phyloP scores from a whole-genome alignment of 768 basidiomycete species.

The Collybiopsis confluens region DNA sequence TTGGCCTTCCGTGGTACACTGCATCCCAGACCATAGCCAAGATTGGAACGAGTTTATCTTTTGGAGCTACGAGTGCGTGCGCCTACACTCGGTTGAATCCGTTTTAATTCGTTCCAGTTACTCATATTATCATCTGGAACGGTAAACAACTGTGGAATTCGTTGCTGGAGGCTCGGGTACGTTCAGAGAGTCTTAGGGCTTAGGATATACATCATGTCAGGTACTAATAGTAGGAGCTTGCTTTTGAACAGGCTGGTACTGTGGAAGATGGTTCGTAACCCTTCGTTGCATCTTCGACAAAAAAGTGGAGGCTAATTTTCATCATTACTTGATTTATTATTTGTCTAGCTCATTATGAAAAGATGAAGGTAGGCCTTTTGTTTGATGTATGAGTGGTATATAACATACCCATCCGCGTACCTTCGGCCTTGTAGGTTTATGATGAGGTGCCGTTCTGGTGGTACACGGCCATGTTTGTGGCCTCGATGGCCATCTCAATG shows the following conservation, averaged over 20 bases:
- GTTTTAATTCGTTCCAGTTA: conserved; percentile 18
- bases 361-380: conserved; percentile 35
- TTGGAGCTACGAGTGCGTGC: conserved; percentile 7
- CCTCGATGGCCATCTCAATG: conserved; percentile 4
- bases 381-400: too few relatives aligned
- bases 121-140: conserved; percentile 38
- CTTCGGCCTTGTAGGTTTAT: too few relatives aligned
- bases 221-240: too few relatives aligned
- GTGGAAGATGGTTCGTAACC: conserved; percentile 9
- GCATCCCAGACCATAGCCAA: conserved; percentile 3
- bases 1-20: conserved; percentile 14
- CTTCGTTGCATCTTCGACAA: too few relatives aligned
- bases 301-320: too few relatives aligned
- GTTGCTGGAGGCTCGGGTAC: conserved; percentile 10
- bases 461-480: conserved; percentile 22
- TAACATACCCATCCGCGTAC: too few relatives aligned
- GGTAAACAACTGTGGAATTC: conserved; percentile 29
- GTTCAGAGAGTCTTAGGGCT: too few relatives aligned
- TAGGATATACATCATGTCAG: too few relatives aligned
- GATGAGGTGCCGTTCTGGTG: conserved; percentile 38
- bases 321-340: not conserved
- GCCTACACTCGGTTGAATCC: too few relatives aligned
- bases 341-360: conserved; percentile 20
- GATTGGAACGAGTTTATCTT: conserved; percentile 9
- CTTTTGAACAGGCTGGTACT: not conserved